A percentile compares a stretch with the other conserved stretches of the same genome.
phyloP scores from a whole-genome alignment of 768 basidiomycete species.

The Antrodiella citrinella region DNA sequence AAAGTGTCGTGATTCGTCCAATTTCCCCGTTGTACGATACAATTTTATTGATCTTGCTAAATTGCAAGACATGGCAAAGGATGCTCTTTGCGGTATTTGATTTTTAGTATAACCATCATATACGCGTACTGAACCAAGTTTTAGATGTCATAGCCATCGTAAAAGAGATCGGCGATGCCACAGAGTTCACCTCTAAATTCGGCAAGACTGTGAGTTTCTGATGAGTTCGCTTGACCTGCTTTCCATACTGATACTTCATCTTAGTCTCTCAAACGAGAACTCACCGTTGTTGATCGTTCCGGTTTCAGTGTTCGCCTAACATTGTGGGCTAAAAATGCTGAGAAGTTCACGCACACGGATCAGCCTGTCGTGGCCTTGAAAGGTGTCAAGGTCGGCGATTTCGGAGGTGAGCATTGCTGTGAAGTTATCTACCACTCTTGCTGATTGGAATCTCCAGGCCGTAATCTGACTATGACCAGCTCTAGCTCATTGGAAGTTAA shows the following conservation, averaged over 20 bases:
- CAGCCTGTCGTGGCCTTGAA: conserved; percentile 86
- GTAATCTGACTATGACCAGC: conserved; percentile 77
- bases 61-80: conserved; percentile 62
- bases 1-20: conserved; percentile 72
- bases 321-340: conserved; percentile 94
- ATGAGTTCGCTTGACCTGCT: not conserved
- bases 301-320: conserved; percentile 76
- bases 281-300: conserved; percentile 81
- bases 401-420: conserved; percentile 48
- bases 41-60: conserved; percentile 62
- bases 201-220: conserved; percentile 42
- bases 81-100: conserved; percentile 78
- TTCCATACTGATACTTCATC: not conserved
- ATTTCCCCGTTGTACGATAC: conserved; percentile 79
- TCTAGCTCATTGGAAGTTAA: conserved; percentile 77
- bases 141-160: conserved; percentile 85
- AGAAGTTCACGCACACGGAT: conserved; percentile 54
- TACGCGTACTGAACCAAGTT: too few species aligned
- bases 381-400: conserved; percentile 89
- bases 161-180: conserved; percentile 63
- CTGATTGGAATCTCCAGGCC: conserved; percentile 42
- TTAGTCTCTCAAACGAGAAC: conserved; percentile 82
- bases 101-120: too few species aligned
- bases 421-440: conserved; percentile 2
- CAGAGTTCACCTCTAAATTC: conserved; percentile 69